A percentile compares a stretch with the other conserved stretches of the same genome.
These are phyloP conservation scores for Malus fusca DNA, from an alignment of 306 rosid genomes.

Conservation along the genomic window DNA sequence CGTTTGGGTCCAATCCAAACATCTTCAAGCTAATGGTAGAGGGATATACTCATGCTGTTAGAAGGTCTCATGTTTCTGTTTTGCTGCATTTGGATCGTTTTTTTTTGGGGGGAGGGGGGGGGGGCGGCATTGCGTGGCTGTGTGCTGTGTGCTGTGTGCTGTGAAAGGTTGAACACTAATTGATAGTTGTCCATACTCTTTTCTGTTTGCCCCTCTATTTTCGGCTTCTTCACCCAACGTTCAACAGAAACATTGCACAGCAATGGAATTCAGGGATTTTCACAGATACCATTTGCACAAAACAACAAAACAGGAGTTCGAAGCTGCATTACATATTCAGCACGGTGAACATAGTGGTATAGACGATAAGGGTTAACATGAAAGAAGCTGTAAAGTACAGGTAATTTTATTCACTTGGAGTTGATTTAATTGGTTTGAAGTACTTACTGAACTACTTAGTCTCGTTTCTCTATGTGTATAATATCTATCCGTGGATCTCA, in stretches of 20 bases:
- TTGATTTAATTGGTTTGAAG: conserved; percentile 16
- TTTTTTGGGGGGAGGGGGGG: neutral
- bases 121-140: conserved; percentile 11
- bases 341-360: conserved; percentile 12
- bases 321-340: conserved; percentile 6
- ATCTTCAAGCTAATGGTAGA: conserved; percentile 12
- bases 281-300: conserved; percentile 2
- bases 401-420: conserved; percentile 10
- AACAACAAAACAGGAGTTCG: conserved; percentile 13
- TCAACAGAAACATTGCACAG: conserved; percentile 1
- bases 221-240: neutral
- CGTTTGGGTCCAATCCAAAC: conserved; percentile 1
- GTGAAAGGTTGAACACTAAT: conserved; percentile 11
- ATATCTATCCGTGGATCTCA: conserved; percentile 17
- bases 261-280: conserved; percentile 11
- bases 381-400: conserved; percentile 13
- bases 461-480: conserved; percentile 17
- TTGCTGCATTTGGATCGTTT: neutral
- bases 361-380: conserved; percentile 22
- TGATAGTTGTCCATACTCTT: neutral
- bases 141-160: conserved; percentile 21
- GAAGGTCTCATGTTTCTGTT: neutral
- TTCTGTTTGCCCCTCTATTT: conserved; percentile 10
- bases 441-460: conserved; percentile 22
- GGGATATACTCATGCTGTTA: conserved; percentile 4